Base-by-base conservation (phyloP, 78 protist species). In the Reticulomyxa filosa region DNA sequence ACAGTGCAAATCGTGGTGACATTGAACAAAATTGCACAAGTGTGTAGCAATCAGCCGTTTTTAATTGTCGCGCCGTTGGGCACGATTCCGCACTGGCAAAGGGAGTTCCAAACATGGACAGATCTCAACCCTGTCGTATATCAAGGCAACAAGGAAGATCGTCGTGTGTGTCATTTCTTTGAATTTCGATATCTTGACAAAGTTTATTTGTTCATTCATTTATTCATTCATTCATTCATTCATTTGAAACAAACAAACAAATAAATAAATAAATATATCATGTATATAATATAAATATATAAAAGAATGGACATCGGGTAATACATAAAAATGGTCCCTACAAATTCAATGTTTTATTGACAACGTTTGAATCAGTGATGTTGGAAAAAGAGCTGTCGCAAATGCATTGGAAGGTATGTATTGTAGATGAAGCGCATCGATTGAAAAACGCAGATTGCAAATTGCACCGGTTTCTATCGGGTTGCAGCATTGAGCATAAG, bases 41-140 rank as follows among this genome's bases (percentile, higher is more conserved):
- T 32, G 51, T 7, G 6, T 25, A 55, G 26, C 5, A 3, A 0
- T 26, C 97, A 96, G 4, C 98, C 98, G 6, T 92, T 65, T 32
- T 77, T 95, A 20, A 61, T 95, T 29, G 75, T 92, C 0, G 99
- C 81, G 10, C 99, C 99, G 5, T 78, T 95, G 25, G 74, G 92
- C 2, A 90, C 97, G 11, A 11, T 95, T 0, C 57, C 8, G 20
- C 34, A 87, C 70, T 95, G 99, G 99, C 36, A 53, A 6, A 66
- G 72, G 33, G 99, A 93, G 66, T 63, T 86, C 34, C 57, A 59
- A 6, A 25, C 38, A 25, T 59, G 65, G 65, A 27, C 65, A 10
- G 25, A 27, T 46, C 20, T 59, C 10, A 27, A 17, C 52, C 13
- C 17, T 6, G 25, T 59, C 8, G n/a, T 59, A 38, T 59, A 59